Evolutionary conservation across 169 alveolate genomes (phyloP).

Genomic region (Eimeria zaria): DNA sequence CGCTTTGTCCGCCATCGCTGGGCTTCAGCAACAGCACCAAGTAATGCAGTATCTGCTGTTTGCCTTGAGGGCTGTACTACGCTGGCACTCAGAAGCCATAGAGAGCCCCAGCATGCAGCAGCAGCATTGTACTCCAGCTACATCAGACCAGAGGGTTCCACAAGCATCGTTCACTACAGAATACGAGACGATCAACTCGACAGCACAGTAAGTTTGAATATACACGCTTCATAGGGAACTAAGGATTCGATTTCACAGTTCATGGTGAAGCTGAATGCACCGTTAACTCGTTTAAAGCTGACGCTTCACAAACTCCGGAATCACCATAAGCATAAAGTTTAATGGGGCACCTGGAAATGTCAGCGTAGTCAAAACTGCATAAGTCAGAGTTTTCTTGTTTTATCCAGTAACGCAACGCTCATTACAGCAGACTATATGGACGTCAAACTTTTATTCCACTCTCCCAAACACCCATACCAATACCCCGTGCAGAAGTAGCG

Average conservation of each 20-base stretch:
- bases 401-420: not conserved
- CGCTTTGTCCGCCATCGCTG: slow-evolving; percentile 73
- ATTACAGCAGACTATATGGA: not conserved
- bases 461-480: not conserved
- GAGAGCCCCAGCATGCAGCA: slow-evolving; percentile 1
- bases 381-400: not conserved
- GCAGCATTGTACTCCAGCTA: not conserved
- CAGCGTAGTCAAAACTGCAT: not conserved
- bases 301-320: not conserved
- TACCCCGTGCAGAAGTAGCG: not conserved
- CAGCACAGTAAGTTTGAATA: slow-evolving; percentile 17
- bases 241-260: not conserved
- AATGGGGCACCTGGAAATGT: not conserved
- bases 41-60: not conserved
- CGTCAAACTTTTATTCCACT: not conserved
- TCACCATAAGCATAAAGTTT: too few species aligned
- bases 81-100: not conserved
- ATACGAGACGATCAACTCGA: slow-evolving; percentile 65
- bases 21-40: slow-evolving; percentile 5
- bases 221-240: not conserved
- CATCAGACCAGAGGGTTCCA: slow-evolving; percentile 40
- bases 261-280: not conserved
- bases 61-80: slow-evolving; percentile 1
- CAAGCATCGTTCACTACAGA: slow-evolving; percentile 43
- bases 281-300: not conserved